Percentiles rank a stretch among this genome's conserved stretches.
Evolutionary conservation across 2,329 filamentous ascomycete species (phyloP).

Genomic region (Colletotrichum magnum): DNA sequence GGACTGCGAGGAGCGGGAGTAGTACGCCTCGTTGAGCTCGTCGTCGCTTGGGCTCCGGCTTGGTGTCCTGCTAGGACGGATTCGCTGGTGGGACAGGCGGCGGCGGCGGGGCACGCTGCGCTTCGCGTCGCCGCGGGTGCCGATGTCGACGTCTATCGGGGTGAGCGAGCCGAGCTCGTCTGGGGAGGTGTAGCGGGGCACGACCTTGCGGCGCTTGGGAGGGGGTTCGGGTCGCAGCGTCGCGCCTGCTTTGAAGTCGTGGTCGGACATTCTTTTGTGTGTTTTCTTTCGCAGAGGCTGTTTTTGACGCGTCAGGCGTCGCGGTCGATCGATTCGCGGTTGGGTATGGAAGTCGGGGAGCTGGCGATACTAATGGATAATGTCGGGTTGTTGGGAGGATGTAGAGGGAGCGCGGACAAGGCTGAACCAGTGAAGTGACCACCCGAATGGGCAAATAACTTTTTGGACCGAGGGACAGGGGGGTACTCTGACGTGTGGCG

Average conservation of each 20-base stretch:
- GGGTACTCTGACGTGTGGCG: slow-evolving; percentile 13
- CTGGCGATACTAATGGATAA: background rate
- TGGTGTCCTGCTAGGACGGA: slow-evolving; percentile 40
- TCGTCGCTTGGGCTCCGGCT: slow-evolving; percentile 42
- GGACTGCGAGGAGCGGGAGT: slow-evolving; percentile 43
- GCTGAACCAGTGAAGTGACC: slow-evolving; percentile 22
- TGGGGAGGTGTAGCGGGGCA: slow-evolving; percentile 60
- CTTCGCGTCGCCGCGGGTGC: background rate
- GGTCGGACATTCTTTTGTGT: slow-evolving; percentile 48
- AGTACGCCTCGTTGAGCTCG: slow-evolving; percentile 43
- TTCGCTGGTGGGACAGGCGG: slow-evolving; percentile 35
- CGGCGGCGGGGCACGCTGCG: slow-evolving; percentile 28
- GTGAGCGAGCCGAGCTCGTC: slow-evolving; percentile 52
- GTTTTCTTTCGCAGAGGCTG: background rate
- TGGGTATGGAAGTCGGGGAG: too few species aligned
- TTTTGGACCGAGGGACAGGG: slow-evolving; percentile 29
- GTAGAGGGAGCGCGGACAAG: slow-evolving; percentile 2
- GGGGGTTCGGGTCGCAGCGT: slow-evolving; percentile 49
- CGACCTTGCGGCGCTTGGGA: slow-evolving; percentile 58
- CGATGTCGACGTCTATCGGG: background rate
- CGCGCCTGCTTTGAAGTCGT: slow-evolving; percentile 43
- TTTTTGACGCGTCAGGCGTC: too few species aligned
- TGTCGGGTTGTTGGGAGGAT: background rate
- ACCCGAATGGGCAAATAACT: background rate
- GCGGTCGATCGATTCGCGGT: background rate